Evolutionary conservation across 345 rosid species (phyloP), one percentile per base, ranked within the genome.

Genomic region (Laguncularia racemosa): DNA sequence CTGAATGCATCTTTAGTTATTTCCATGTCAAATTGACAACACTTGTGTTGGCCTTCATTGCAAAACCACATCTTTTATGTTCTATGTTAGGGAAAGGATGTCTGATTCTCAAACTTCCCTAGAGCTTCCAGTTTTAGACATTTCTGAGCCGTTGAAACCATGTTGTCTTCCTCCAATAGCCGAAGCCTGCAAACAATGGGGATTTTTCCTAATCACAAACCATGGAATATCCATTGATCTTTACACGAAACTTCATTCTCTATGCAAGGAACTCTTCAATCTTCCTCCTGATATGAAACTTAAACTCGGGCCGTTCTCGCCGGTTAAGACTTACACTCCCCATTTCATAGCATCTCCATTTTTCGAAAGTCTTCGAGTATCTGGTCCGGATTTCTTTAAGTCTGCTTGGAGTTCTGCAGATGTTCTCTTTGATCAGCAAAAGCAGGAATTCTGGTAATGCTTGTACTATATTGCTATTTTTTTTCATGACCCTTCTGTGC

Each of bases 341-440:
- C 83, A 61, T 45, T 76, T 81, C 75, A 84, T 89, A 44, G 97
- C 95, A 23, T 89, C 90, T 40, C 95, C 95, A 16, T 89, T 75
- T 62, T 89, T 86, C 46, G 91, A 86, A 58, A 82, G 97, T 69
- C 70, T 89, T 10, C 61, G 72, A 20, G 83, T 89, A 16, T 70
- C 81, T 10, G 88, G 95, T 53, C 90, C 95, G 0, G 86, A 84
- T 63, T 89, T 84, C 78, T 71, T 75, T 26, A 33, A 62, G 38
- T 86, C 88, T 13, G 79, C 86, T 0, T 74, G 73, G 80, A 71
- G 69, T 64, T 84, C 82, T 46, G 78, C 76, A 16, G 76, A 68
- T 64, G 73, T 67, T 56, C 73, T 89, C 56, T 74, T 80, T 21
- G 62, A 64, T 26, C 79, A 79, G 20, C 68, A 63, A 45, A 73